These are phyloP conservation scores for Umbilicus rupestris DNA, from an alignment of 164 flowering plant genomes.

Conservation along the genomic window DNA sequence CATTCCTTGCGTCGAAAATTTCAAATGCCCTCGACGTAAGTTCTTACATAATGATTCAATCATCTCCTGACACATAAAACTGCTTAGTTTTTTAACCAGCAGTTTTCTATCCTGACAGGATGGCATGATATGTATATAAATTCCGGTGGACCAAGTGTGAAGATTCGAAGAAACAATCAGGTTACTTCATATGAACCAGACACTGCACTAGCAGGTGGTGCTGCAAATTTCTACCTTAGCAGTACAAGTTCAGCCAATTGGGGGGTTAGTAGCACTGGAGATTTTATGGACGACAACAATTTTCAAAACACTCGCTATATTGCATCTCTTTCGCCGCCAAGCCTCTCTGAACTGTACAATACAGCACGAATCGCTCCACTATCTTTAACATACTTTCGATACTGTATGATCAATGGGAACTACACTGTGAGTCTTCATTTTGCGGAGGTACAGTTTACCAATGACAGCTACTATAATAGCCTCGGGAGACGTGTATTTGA, in stretches of 20 bases:
- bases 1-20: slow-evolving; percentile 37
- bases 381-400: slow-evolving; percentile 48
- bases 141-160: slow-evolving; percentile 51
- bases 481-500: slow-evolving; percentile 70
- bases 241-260: slow-evolving; percentile 22
- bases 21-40: slow-evolving; percentile 52
- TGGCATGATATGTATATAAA: slow-evolving; percentile 45
- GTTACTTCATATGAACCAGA: slow-evolving; percentile 39
- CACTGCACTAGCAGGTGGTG: slow-evolving; percentile 30
- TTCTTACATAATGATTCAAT: neutral
- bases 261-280: slow-evolving; percentile 74
- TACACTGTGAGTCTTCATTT: slow-evolving; percentile 58
- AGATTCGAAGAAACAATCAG: slow-evolving; percentile 18
- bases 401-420: slow-evolving; percentile 47
- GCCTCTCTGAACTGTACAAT: slow-evolving; percentile 34
- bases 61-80: neutral
- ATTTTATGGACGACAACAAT: slow-evolving; percentile 52
- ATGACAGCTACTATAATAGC: slow-evolving; percentile 36
- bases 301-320: slow-evolving; percentile 22
- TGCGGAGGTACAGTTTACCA: slow-evolving; percentile 57
- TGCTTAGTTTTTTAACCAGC: neutral
- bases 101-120: slow-evolving; percentile 25
- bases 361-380: slow-evolving; percentile 54
- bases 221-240: slow-evolving; percentile 27
- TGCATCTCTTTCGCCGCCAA: slow-evolving; percentile 15